Evolutionary conservation across 441 rosid species (phyloP).

Genomic region (Populus hybrid): DNA sequence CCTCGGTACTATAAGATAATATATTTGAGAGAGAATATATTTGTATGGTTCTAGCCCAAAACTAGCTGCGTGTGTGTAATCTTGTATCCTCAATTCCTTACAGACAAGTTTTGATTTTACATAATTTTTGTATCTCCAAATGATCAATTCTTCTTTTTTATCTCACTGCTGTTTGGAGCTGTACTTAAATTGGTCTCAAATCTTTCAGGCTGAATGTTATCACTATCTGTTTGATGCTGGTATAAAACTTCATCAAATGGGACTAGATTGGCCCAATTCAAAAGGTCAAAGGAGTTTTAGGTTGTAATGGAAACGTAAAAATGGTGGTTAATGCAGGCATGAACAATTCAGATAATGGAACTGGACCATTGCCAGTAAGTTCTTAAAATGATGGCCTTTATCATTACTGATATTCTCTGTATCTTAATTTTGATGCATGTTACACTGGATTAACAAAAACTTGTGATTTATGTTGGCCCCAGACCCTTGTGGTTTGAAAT

Average conservation of each 20-base stretch:
- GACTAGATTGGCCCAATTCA: slow-evolving; percentile 69
- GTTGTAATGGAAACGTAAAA: slow-evolving; percentile 27
- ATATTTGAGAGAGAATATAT: not conserved
- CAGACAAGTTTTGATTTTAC: not conserved
- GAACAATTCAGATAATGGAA: slow-evolving; percentile 40
- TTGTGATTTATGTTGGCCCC: not conserved
- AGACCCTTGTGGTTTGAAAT: not conserved
- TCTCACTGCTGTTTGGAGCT: not conserved
- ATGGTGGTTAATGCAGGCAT: slow-evolving; percentile 36
- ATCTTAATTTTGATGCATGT: not conserved
- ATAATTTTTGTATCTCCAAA: too few species aligned
- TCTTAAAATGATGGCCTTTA: not conserved
- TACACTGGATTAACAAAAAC: not conserved
- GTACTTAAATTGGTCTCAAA: slow-evolving; percentile 10
- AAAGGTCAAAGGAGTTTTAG: slow-evolving; percentile 31
- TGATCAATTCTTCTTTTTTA: too few species aligned
- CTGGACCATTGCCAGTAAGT: slow-evolving; percentile 46
- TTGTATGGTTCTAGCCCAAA: not conserved
- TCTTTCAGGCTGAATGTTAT: slow-evolving; percentile 86
- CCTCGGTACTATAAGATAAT: too few species aligned
- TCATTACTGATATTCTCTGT: not conserved
- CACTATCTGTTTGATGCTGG: slow-evolving; percentile 96
- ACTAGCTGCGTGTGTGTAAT: not conserved
- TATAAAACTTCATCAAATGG: slow-evolving; percentile 83
- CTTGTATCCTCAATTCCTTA: not conserved